These are phyloP conservation scores for Cryptosporidium bovis DNA, from an alignment of 169 alveolate genomes.

Conservation along the genomic window DNA sequence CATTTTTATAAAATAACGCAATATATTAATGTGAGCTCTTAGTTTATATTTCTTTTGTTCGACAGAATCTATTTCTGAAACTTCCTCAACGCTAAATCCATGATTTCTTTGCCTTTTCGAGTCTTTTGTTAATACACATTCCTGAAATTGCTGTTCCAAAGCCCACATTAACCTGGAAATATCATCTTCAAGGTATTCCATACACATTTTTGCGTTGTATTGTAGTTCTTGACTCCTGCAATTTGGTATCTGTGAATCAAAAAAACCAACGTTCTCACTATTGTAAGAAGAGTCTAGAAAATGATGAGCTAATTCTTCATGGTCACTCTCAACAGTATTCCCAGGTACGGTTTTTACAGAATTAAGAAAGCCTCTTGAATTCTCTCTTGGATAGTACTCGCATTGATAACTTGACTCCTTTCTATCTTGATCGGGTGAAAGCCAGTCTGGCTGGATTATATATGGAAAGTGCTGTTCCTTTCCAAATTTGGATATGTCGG, in stretches of 20 bases:
- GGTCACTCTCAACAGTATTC: conserved; percentile 36
- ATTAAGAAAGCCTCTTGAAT: conserved; percentile 12
- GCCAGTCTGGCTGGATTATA: conserved; percentile 13
- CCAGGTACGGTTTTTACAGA: conserved; percentile 72
- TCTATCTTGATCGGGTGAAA: conserved; percentile 41
- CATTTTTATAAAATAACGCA: conserved; percentile 30
- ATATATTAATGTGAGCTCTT: conserved; percentile 23
- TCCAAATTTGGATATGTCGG: conserved; percentile 22
- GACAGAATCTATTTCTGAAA: conserved; percentile 54
- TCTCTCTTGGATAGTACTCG: conserved; percentile 6
- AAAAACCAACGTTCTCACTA: conserved; percentile 3
- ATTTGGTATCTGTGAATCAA: conserved; percentile 19
- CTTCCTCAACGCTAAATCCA: conserved; percentile 67
- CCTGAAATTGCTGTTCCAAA: conserved; percentile 69
- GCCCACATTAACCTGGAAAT: conserved; percentile 63
- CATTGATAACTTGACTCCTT: conserved; percentile 14
- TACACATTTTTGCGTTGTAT: conserved; percentile 39
- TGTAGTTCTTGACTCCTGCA: conserved; percentile 55
- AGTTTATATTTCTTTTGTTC: conserved; percentile 57
- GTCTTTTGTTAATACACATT: conserved; percentile 64
- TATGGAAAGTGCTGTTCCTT: too few species aligned
- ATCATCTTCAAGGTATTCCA: conserved; percentile 65
- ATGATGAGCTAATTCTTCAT: conserved; percentile 3
- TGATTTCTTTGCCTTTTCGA: conserved; percentile 73
- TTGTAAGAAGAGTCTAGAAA: conserved; percentile 11